These are phyloP conservation scores for Brettanomyces custersianus DNA, from an alignment of 805 yeast genomes.

Conservation along the genomic window DNA sequence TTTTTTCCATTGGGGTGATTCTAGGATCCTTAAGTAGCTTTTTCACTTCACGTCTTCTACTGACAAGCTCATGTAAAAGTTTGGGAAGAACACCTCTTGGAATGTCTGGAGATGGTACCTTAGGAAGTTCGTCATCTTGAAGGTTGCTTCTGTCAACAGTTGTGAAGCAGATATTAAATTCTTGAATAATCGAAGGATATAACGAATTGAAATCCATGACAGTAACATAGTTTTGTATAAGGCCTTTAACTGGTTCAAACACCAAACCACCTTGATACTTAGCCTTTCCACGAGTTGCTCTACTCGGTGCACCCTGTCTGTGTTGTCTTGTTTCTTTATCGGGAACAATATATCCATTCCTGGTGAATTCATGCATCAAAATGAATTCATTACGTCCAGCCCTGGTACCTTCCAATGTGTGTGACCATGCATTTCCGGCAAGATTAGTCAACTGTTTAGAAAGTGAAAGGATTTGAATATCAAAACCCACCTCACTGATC, in stretches of 20 bases:
- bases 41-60: slow-evolving; percentile 90
- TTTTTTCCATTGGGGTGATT: slow-evolving; percentile 51
- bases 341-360: slow-evolving; percentile 76
- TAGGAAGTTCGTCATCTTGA: slow-evolving; percentile 53
- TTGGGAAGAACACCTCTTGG: slow-evolving; percentile 80
- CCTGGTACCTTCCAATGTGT: slow-evolving; percentile 88
- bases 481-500: slow-evolving; percentile 70
- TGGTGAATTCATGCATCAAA: slow-evolving; percentile 82
- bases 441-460: slow-evolving; percentile 86
- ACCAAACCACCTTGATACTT: slow-evolving; percentile 53
- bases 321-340: slow-evolving; percentile 40
- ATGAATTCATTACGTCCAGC: slow-evolving; percentile 94
- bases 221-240: slow-evolving; percentile 77
- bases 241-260: slow-evolving; percentile 92
- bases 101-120: slow-evolving; percentile 49
- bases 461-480: slow-evolving; percentile 76
- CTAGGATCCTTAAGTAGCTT: slow-evolving; percentile 69
- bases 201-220: slow-evolving; percentile 98
- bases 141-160: slow-evolving; percentile 66
- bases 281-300: slow-evolving; percentile 12
- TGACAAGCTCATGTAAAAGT: slow-evolving; percentile 72
- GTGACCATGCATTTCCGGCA: slow-evolving; percentile 97
- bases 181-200: slow-evolving; percentile 96
- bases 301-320: slow-evolving; percentile 28
- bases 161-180: slow-evolving; percentile 93